A percentile compares a stretch with the other conserved stretches of the same genome.
These are phyloP conservation scores for Bauhinia variegata DNA, from an alignment of 306 rosid genomes.

Conservation along the genomic window DNA sequence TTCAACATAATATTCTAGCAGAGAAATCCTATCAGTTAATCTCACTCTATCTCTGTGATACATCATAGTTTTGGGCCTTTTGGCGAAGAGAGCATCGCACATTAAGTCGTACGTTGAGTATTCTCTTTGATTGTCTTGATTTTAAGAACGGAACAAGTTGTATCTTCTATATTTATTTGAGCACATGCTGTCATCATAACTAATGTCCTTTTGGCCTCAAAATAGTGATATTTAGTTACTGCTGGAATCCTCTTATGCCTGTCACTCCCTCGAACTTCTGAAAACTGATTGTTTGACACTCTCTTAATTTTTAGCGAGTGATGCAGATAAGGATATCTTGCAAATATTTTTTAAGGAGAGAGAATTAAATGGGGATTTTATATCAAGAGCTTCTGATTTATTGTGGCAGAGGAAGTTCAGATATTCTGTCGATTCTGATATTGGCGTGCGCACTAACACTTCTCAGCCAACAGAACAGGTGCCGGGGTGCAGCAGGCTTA, in stretches of 20 bases:
- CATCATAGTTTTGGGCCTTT: too few relatives aligned
- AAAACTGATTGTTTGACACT: conserved; percentile 39
- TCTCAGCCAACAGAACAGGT: conserved; percentile 59
- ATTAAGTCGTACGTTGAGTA: too few relatives aligned
- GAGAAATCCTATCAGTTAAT: too few relatives aligned
- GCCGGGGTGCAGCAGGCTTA: conserved; percentile 43
- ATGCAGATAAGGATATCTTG: conserved; percentile 68
- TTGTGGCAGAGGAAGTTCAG: conserved; percentile 63
- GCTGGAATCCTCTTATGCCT: conserved; percentile 7
- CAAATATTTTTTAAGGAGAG: conserved; percentile 76
- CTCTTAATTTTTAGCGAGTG: conserved; percentile 49
- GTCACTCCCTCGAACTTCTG: conserved; percentile 6
- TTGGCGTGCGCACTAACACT: conserved; percentile 28
- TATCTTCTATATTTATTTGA: conserved; percentile 21
- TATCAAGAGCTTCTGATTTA: conserved; percentile 78
- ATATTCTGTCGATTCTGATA: conserved; percentile 43
- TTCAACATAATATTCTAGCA: not conserved
- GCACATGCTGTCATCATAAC: not conserved
- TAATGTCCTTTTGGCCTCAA: not conserved
- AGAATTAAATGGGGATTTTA: conserved; percentile 70
- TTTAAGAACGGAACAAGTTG: not conserved
- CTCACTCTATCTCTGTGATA: too few relatives aligned
- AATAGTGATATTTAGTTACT: not conserved
- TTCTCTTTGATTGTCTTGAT: too few relatives aligned
- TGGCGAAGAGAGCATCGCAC: too few relatives aligned